phyloP scores from a whole-genome alignment of 75 land plant genomes.

The Cryptomeria japonica region DNA sequence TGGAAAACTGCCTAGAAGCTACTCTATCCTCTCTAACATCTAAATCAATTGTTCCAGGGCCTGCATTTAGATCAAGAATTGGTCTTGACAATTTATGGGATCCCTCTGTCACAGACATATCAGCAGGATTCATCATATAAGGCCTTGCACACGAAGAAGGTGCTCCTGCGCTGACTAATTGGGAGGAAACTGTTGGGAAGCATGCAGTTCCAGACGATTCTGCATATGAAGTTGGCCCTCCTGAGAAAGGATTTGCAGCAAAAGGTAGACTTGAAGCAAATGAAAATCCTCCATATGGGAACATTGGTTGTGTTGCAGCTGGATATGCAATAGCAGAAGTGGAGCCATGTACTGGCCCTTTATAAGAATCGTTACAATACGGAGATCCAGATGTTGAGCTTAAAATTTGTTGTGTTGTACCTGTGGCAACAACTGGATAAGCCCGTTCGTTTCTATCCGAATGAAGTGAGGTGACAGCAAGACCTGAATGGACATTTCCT shows the following conservation, averaged over 20 bases:
- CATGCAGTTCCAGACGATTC: slow-evolving; percentile 46
- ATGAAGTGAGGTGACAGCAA: slow-evolving; percentile 57
- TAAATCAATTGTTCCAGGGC: slow-evolving; percentile 60
- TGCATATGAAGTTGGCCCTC: slow-evolving; percentile 29
- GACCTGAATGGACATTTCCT: slow-evolving; percentile 44
- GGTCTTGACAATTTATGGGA: slow-evolving; percentile 54
- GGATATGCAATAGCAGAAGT: slow-evolving; percentile 63
- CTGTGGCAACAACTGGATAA: slow-evolving; percentile 43
- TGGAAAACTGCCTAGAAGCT: slow-evolving; percentile 35
- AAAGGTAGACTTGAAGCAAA: slow-evolving; percentile 62
- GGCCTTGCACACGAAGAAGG: slow-evolving; percentile 57
- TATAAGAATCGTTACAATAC: slow-evolving; percentile 42
- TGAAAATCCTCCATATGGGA: slow-evolving; percentile 53
- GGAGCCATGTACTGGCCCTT: slow-evolving; percentile 49
- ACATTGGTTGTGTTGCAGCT: slow-evolving; percentile 29
- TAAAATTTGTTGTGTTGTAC: slow-evolving; percentile 36
- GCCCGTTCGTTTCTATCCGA: slow-evolving; percentile 57
- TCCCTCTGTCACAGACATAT: slow-evolving; percentile 30
- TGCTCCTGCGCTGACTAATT: slow-evolving; percentile 37
- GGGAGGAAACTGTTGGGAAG: slow-evolving; percentile 46
- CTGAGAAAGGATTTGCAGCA: slow-evolving; percentile 42
- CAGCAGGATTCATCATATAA: slow-evolving; percentile 52
- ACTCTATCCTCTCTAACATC: slow-evolving; percentile 62
- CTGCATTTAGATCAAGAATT: slow-evolving; percentile 85
- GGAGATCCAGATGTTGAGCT: slow-evolving; percentile 24